Evolutionary conservation across 169 alveolate species (phyloP).

Genomic region (Plasmodium cynomolgi): DNA sequence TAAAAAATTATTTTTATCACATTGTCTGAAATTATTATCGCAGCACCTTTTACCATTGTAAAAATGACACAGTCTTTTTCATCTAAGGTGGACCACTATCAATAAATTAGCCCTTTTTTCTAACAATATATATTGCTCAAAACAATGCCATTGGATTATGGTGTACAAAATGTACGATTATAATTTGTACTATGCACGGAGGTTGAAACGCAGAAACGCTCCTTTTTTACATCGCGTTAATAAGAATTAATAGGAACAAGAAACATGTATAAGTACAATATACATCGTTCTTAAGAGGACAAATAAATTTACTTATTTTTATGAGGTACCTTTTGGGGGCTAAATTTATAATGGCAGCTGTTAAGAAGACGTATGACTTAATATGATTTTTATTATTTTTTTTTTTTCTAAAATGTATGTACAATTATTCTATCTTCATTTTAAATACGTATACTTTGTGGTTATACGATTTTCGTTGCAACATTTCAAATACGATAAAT

Average conservation of each 20-base stretch:
- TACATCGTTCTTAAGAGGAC: background rate
- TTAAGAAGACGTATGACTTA: background rate
- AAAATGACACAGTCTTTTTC: background rate
- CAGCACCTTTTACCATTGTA: background rate
- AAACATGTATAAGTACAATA: background rate
- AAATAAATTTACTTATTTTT: too few relatives aligned
- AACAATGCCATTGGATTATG: background rate
- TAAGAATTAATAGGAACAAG: background rate
- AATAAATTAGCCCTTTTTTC: background rate
- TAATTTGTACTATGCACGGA: background rate
- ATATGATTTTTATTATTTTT: background rate
- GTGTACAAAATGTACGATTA: background rate
- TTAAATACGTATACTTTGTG: background rate
- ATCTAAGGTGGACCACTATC: background rate
- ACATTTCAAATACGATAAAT: background rate
- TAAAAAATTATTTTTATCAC: background rate
- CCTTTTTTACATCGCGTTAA: background rate
- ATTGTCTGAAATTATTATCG: background rate
- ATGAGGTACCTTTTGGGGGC: background rate
- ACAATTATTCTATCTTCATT: background rate
- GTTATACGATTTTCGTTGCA: background rate
- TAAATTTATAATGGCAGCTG: background rate
- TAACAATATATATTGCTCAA: background rate
- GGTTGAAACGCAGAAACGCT: background rate
- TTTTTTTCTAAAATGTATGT: background rate